These are phyloP conservation scores for Apiospora hydei DNA, from an alignment of 2,329 filamentous ascomycete species.

Conservation along the genomic window DNA sequence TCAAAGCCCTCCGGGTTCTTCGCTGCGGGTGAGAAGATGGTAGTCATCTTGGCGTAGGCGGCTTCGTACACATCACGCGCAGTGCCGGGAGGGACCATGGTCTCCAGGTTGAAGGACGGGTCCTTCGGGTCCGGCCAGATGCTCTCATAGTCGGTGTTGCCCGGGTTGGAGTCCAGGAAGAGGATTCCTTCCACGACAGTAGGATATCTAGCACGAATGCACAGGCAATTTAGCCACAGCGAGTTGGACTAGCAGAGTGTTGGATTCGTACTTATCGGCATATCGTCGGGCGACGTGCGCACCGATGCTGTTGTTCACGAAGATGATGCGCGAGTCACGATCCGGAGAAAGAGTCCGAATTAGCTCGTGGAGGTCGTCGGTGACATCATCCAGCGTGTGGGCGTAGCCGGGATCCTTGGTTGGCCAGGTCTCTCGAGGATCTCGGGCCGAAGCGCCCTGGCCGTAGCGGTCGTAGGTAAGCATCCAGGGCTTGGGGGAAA, in stretches of 20 bases:
- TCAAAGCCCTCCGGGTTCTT: constrained; percentile 58
- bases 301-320: constrained; percentile 61
- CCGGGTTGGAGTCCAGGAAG: constrained; percentile 64
- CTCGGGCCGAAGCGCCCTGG: constrained; percentile 55
- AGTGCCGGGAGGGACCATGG: constrained; percentile 49
- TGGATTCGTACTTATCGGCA: constrained; percentile 43
- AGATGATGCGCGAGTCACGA: constrained; percentile 38
- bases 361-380: constrained; percentile 52
- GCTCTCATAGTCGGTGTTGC: constrained; percentile 62
- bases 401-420: constrained; percentile 46
- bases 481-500: background rate
- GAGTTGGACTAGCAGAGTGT: no score
- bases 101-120: constrained; percentile 49
- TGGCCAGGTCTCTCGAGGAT: constrained; percentile 34
- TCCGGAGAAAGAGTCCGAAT: background rate
- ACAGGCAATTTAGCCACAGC: background rate
- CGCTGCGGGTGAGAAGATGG: constrained; percentile 56
- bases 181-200: constrained; percentile 54
- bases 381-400: constrained; percentile 54
- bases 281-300: constrained; percentile 60
- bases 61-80: constrained; percentile 42
- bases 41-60: constrained; percentile 44
- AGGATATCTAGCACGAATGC: constrained; percentile 42
- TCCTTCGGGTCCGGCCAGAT: constrained; percentile 63
- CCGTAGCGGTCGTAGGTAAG: constrained; percentile 63